Percentiles rank a stretch among this genome's conserved stretches.
Conservation (phyloP, 2,329 filamentous ascomycete species). For the Fusarium veterinarium region DNA sequence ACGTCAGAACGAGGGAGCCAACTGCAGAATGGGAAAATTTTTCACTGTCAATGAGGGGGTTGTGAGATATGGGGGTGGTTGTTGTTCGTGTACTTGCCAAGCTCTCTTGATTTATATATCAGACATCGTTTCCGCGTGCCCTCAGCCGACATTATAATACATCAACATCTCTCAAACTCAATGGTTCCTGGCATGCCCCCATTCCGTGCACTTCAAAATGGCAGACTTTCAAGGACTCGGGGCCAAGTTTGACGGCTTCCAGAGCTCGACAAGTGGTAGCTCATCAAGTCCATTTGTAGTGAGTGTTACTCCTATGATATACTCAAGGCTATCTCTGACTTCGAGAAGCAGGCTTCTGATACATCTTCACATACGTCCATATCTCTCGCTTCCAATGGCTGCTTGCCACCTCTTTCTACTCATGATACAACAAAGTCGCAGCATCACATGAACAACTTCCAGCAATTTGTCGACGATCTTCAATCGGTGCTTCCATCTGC, state of each 20-base stretch:
- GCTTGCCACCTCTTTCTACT: constrained; percentile 36
- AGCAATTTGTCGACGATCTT: constrained; percentile 39
- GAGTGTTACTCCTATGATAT: background rate
- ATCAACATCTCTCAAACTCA: background rate
- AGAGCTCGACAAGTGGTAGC: constrained; percentile 41
- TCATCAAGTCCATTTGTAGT: constrained; percentile 43
- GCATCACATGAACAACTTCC: constrained; percentile 41
- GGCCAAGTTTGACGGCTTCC: constrained; percentile 41
- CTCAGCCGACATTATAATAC: background rate
- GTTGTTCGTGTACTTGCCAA: background rate
- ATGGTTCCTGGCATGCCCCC: background rate
- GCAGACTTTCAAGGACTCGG: constrained; percentile 39
- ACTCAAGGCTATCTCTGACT: constrained; percentile 18
- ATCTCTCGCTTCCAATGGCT: constrained; percentile 38
- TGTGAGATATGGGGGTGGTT: background rate
- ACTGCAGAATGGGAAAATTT: constrained; percentile 37
- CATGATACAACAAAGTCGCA: constrained; percentile 45
- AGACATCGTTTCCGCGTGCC: background rate
- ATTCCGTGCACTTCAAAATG: constrained; percentile 17
- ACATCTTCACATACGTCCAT: constrained; percentile 43
- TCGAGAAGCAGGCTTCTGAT: constrained; percentile 39
- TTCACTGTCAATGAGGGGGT: constrained; percentile 6
- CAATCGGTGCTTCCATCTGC: constrained; percentile 23
- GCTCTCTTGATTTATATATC: constrained; percentile 20
- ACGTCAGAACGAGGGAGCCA: constrained; percentile 26